Conservation (phyloP, 164 flowering plant species). For the Malania oleifera region DNA sequence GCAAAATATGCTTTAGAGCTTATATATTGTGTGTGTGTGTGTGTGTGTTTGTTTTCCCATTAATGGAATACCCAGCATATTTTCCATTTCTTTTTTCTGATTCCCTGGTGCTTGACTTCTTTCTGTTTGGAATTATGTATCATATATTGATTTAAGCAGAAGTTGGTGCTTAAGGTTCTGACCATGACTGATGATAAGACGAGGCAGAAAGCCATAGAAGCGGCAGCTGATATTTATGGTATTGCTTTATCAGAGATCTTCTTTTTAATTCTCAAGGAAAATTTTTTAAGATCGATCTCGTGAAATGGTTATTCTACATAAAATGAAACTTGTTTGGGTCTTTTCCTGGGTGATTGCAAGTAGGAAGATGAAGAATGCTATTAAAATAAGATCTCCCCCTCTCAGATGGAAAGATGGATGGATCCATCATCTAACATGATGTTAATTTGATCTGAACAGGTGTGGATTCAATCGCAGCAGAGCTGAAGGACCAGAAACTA, state of each 20-base stretch:
- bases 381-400: too few relatives aligned
- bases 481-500: slow-evolving; percentile 75
- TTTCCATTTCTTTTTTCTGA: neutral
- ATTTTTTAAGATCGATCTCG: too few relatives aligned
- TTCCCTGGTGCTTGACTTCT: neutral
- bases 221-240: slow-evolving; percentile 89
- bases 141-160: slow-evolving; percentile 59
- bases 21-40: too few relatives aligned
- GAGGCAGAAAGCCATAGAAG: slow-evolving; percentile 90
- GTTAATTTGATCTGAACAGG: slow-evolving; percentile 31
- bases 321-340: too few relatives aligned
- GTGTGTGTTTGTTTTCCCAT: too few relatives aligned
- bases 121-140: neutral
- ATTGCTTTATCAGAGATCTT: neutral
- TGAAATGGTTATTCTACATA: too few relatives aligned
- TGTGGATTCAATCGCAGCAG: slow-evolving; percentile 90
- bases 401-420: too few relatives aligned
- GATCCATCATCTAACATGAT: neutral
- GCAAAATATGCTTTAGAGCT: too few relatives aligned
- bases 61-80: too few relatives aligned
- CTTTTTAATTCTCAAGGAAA: too few relatives aligned
- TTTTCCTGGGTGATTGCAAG: too few relatives aligned
- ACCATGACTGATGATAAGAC: slow-evolving; percentile 92
- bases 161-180: slow-evolving; percentile 73
- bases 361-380: too few relatives aligned